phyloP scores from a whole-genome alignment of 345 rosid genomes.

The Eucalyptus cloeziana region DNA sequence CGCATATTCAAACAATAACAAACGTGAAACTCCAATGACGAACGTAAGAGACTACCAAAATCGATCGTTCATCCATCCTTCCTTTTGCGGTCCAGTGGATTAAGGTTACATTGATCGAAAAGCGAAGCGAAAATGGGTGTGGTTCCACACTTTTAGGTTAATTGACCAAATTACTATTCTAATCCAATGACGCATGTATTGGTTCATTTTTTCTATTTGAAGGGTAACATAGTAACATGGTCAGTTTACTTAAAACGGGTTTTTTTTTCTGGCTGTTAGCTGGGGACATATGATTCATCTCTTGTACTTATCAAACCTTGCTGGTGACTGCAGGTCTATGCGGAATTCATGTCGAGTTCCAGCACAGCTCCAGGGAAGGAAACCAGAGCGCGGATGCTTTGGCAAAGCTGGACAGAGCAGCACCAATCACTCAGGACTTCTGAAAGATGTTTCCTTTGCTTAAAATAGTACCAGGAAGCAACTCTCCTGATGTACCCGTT shows the following conservation, averaged over 20 bases:
- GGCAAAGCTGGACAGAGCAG: too few species aligned
- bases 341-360: neutral
- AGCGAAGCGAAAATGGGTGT: neutral
- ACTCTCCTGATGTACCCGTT: too few species aligned
- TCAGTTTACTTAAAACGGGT: neutral
- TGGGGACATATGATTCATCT: neutral
- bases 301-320: neutral
- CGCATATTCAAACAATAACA: accelerated
- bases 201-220: neutral
- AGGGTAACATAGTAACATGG: neutral
- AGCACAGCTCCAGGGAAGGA: neutral
- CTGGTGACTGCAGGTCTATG: too few species aligned
- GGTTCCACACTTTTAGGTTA: neutral
- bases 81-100: neutral
- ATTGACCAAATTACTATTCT: neutral
- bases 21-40: neutral
- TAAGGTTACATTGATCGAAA: neutral
- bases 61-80: neutral
- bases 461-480: too few species aligned
- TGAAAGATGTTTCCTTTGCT: too few species aligned
- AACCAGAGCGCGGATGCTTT: too few species aligned
- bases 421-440: too few species aligned
- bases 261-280: neutral
- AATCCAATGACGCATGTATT: neutral
- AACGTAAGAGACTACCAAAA: neutral